Percentiles rank a stretch among this genome's conserved stretches.
Conservation (phyloP, 208 protist genomes). For the Acanthamoeba divionensis region DNA sequence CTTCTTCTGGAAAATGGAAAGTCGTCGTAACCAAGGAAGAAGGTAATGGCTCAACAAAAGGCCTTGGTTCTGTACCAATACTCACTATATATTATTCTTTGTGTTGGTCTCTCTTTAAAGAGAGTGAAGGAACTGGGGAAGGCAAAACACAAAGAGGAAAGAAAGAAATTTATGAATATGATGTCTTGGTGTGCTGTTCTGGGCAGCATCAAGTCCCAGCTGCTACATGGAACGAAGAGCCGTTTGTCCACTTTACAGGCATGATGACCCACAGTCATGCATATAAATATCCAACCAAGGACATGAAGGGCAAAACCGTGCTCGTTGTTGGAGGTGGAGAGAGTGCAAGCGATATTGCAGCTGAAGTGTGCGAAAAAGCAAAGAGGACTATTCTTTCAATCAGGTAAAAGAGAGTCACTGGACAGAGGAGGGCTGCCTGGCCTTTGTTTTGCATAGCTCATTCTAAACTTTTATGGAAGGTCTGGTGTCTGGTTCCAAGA, state of each 20-base stretch:
- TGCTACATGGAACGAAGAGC: background rate
- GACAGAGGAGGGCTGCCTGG: no score
- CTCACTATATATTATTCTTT: no score
- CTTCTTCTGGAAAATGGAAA: constrained; percentile 22
- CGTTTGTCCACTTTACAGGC: background rate
- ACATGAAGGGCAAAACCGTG: constrained; percentile 27
- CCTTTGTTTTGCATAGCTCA: no score
- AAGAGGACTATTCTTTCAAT: background rate
- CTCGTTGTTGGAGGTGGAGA: constrained; percentile 36
- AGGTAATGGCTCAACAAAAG: no score
- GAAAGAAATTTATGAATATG: constrained; percentile 2
- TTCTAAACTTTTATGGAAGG: background rate
- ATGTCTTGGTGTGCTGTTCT: constrained; percentile 27
- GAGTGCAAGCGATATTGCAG: constrained; percentile 30
- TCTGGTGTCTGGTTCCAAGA: constrained; percentile 48
- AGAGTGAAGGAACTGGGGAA: no score
- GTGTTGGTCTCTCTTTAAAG: no score
- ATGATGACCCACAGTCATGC: constrained; percentile 20
- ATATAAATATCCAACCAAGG: constrained; percentile 36
- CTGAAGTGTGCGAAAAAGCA: constrained; percentile 33
- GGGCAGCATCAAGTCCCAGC: constrained; percentile 34
- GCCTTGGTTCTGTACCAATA: no score
- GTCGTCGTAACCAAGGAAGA: background rate
- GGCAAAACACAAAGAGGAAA: background rate
- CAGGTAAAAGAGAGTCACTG: background rate